phyloP scores from a whole-genome alignment of 176 grass and related monocot genomes.

The Carex pumila region DNA sequence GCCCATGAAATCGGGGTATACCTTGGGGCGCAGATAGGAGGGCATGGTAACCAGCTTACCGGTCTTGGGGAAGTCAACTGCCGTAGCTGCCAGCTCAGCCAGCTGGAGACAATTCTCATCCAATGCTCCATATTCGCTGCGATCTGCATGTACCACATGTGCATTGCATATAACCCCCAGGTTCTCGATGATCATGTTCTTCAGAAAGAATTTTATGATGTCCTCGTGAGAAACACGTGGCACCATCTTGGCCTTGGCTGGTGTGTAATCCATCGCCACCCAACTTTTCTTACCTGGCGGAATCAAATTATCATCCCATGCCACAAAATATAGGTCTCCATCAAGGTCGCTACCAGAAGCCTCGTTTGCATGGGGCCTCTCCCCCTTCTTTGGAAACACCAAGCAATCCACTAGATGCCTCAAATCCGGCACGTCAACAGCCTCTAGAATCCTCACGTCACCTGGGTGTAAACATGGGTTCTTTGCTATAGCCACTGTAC shows the following conservation, averaged over 20 bases:
- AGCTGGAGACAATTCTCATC: conserved; percentile 79
- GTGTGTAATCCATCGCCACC: conserved; percentile 63
- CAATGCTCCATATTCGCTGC: conserved; percentile 71
- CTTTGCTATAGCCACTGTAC: conserved; percentile 75
- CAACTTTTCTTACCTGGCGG: conserved; percentile 69
- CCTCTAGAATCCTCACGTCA: conserved; percentile 81
- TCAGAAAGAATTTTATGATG: conserved; percentile 85
- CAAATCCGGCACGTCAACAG: conserved; percentile 60
- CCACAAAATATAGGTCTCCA: conserved; percentile 86
- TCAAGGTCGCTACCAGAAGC: conserved; percentile 95
- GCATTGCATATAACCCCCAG: conserved; percentile 89
- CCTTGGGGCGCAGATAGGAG: conserved; percentile 49
- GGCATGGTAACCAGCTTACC: conserved; percentile 74
- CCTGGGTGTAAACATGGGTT: conserved; percentile 93
- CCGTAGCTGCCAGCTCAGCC: conserved; percentile 77
- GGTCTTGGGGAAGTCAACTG: conserved; percentile 88
- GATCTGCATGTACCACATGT: conserved; percentile 91
- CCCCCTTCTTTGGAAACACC: conserved; percentile 73
- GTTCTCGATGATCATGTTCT: conserved; percentile 91
- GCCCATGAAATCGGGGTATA: conserved; percentile 87
- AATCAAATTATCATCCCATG: conserved; percentile 83
- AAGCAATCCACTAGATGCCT: conserved; percentile 86
- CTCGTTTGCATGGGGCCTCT: conserved; percentile 82
- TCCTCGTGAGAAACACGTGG: conserved; percentile 40
- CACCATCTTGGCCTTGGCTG: conserved; percentile 25